phyloP scores from a whole-genome alignment of 805 yeast species.

The Pichia californica region DNA sequence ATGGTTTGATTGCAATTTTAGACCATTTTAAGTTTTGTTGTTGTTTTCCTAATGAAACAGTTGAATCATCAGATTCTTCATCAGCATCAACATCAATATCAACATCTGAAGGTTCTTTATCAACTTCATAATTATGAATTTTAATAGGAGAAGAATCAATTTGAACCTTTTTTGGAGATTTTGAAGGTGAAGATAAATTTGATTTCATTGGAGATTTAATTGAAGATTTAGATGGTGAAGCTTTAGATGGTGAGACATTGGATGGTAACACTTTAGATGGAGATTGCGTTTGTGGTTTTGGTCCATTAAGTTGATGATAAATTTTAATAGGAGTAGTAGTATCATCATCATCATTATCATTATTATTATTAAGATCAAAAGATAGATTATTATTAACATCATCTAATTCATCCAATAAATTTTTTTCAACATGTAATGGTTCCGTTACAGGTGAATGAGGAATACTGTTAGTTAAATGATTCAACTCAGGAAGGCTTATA shows the following conservation, averaged over 20 bases:
- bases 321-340: background rate
- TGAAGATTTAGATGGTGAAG: background rate
- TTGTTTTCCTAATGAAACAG: background rate
- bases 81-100: conserved; percentile 5
- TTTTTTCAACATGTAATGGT: conserved; percentile 8
- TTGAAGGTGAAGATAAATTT: conserved; percentile 17
- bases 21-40: background rate
- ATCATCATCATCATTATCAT: background rate
- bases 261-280: background rate
- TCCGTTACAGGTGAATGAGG: conserved; percentile 8
- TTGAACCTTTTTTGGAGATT: conserved; percentile 31
- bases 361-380: too few relatives aligned
- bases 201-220: conserved; percentile 5
- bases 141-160: conserved; percentile 35
- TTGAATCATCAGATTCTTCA: background rate
- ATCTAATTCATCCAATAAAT: background rate
- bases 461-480: background rate
- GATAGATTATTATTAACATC: background rate
- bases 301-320: conserved; percentile 10
- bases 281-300: conserved; percentile 5
- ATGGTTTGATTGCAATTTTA: conserved; percentile 2
- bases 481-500: conserved; percentile 10
- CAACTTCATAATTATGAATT: conserved; percentile 22
- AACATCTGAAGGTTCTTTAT: too few relatives aligned
- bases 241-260: background rate